A percentile compares a stretch with the other conserved stretches of the same genome.
phyloP scores from a whole-genome alignment of 164 flowering plant species.

The Piper betle region DNA sequence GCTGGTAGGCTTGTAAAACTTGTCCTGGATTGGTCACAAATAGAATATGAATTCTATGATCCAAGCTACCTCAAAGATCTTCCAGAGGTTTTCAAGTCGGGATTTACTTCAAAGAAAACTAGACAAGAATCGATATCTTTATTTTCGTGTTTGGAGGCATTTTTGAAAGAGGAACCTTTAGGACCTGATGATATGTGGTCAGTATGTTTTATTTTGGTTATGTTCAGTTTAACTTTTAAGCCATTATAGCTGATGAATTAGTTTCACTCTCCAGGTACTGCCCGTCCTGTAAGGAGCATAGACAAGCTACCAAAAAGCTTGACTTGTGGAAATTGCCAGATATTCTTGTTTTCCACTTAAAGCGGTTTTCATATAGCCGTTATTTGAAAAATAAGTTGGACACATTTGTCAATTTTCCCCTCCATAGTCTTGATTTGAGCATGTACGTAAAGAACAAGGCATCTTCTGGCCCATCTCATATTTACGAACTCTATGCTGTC shows the following conservation, averaged over 20 bases:
- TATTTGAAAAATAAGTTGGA: constrained; percentile 84
- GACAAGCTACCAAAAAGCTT: constrained; percentile 85
- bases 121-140: constrained; percentile 69
- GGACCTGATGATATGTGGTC: constrained; percentile 99
- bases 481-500: constrained; percentile 82
- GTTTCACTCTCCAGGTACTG: constrained; percentile 48
- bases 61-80: constrained; percentile 45
- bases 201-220: neutral
- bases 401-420: constrained; percentile 77
- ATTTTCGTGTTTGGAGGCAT: constrained; percentile 93
- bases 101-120: constrained; percentile 52
- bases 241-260: neutral
- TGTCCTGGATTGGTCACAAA: constrained; percentile 69
- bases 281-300: constrained; percentile 87
- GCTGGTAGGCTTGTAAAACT: constrained; percentile 26
- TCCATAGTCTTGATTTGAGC: constrained; percentile 67
- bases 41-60: constrained; percentile 59
- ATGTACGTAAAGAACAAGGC: constrained; percentile 52
- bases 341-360: constrained; percentile 81
- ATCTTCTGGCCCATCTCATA: constrained; percentile 26
- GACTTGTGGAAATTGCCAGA: constrained; percentile 97
- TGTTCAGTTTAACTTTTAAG: constrained; percentile 6
- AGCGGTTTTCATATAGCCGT: constrained; percentile 82
- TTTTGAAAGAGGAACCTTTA: constrained; percentile 87
- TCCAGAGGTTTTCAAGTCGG: constrained; percentile 71